A percentile compares a stretch with the other conserved stretches of the same genome.
Evolutionary conservation across 2,329 filamentous ascomycete genomes (phyloP).

Genomic region (Trichoderma simmonsii): DNA sequence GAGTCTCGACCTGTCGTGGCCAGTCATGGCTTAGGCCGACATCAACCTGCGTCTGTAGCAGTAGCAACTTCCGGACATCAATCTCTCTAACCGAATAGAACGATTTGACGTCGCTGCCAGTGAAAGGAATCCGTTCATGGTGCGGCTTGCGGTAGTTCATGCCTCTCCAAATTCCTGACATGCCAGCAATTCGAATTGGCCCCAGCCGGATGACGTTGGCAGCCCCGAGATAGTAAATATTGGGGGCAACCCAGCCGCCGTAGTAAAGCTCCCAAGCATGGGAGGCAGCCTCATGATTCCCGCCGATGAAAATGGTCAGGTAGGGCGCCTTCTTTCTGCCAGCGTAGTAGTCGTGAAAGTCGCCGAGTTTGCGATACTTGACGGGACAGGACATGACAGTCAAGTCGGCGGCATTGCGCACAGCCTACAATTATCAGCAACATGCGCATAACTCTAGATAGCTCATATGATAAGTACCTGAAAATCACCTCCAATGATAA

Average conservation of each 20-base stretch:
- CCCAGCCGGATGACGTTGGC: conserved; percentile 85
- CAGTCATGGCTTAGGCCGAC: conserved; percentile 94
- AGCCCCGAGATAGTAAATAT: conserved; percentile 95
- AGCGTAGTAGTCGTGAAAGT: conserved; percentile 93
- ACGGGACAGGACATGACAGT: conserved; percentile 83
- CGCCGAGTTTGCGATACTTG: conserved; percentile 84
- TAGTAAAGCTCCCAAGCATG: conserved; percentile 92
- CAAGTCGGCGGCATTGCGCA: conserved; percentile 84
- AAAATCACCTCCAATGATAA: conserved; percentile 96
- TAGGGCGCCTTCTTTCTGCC: conserved; percentile 76
- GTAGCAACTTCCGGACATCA: conserved; percentile 84
- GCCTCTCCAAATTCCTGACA: conserved; percentile 94
- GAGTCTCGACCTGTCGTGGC: conserved; percentile 78
- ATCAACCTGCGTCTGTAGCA: conserved; percentile 83
- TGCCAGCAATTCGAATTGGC: conserved; percentile 78
- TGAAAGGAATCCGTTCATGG: conserved; percentile 83
- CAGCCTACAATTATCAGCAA: conserved; percentile 52
- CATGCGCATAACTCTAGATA: not conserved
- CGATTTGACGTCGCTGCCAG: conserved; percentile 67
- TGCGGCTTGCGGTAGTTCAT: conserved; percentile 83
- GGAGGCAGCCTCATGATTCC: conserved; percentile 92
- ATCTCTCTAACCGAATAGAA: conserved; percentile 90
- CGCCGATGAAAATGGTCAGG: conserved; percentile 86
- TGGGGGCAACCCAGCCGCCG: conserved; percentile 93
- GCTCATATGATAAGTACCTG: conserved; percentile 52